phyloP scores from a whole-genome alignment of 805 yeast genomes.

The Ogataea degrootiae region DNA sequence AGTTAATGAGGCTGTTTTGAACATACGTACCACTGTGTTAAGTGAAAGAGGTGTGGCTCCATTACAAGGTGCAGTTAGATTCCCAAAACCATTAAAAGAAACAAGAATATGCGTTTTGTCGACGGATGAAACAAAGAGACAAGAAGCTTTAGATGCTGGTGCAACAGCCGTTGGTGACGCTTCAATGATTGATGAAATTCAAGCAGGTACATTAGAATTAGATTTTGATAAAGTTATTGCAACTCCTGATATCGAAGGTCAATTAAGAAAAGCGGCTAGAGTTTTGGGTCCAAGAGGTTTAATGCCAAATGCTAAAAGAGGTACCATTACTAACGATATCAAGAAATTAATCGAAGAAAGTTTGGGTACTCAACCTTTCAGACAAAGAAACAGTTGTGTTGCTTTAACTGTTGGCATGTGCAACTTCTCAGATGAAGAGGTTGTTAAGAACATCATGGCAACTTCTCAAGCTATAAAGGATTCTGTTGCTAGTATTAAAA shows the following conservation, averaged over 20 bases:
- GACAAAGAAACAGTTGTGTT: constrained; percentile 61
- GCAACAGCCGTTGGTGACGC: constrained; percentile 68
- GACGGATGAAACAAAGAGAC: constrained; percentile 44
- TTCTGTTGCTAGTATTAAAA: constrained; percentile 48
- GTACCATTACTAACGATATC: constrained; percentile 75
- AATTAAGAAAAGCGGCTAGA: constrained; percentile 66
- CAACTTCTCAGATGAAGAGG: constrained; percentile 70
- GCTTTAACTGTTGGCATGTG: constrained; percentile 73
- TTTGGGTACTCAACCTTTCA: constrained; percentile 70
- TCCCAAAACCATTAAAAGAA: constrained; percentile 69
- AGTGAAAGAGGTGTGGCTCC: constrained; percentile 77
- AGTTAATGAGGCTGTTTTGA: constrained; percentile 61
- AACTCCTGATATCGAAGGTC: constrained; percentile 71
- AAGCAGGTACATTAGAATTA: constrained; percentile 44
- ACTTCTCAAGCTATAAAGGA: constrained; percentile 58
- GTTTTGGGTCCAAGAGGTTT: constrained; percentile 83
- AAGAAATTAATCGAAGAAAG: constrained; percentile 46
- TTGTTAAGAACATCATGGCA: constrained; percentile 63
- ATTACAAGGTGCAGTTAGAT: constrained; percentile 61
- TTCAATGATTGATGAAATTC: constrained; percentile 61
- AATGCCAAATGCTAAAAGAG: constrained; percentile 82
- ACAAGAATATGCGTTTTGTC: constrained; percentile 69
- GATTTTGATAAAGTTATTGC: constrained; percentile 77
- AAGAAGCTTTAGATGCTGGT: constrained; percentile 52
- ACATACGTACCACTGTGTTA: constrained; percentile 58